Evolutionary conservation across 305 asterid genomes (phyloP), one percentile per base, ranked within the genome.

Genomic region (Fraxinus angustifolia): DNA sequence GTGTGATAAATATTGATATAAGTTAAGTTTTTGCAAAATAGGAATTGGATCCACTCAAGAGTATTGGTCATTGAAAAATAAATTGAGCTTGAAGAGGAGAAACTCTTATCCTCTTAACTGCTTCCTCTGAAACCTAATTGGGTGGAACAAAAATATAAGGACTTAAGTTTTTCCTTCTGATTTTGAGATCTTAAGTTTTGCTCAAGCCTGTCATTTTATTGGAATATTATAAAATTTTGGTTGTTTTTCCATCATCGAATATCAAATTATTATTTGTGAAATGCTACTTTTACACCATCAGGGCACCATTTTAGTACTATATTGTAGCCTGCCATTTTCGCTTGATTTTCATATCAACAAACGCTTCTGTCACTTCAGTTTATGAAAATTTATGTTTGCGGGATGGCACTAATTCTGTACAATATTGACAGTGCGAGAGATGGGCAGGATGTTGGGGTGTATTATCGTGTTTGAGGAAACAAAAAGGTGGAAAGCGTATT

Each of bases 391-490:
- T 35, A 42, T 74, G 19, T 67, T 62, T 45, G 65, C 17, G 48
- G 28, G 50, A 23, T 3, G 56, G 48, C 28, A 28, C 34, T 80
- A 81, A 79, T 81, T 73, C 36, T 87, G 72, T 65, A 81, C 58
- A 79, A 19, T 53, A 70, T 86, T 86, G 80, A 84, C 97, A 96
- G 98, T 89, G 91, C 70, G 93, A 96, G 88, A 87, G 95, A 83
- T 94, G 97, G 99, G 91, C 87, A 78, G 92, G 94, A 79, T 93
- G 98, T 86, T 94, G 87, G 91, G 93, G 94, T 77, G 97, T 98
- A 80, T 86, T 96, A 42, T 87, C 98, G 42, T 96, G 97, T 86
- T 93, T 96, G 60, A 88, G 94, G 73, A 93, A 91, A 83, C 98
- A 92, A 87, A 93, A 93, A 83, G 98, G 98, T 19, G 96, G 97